These are phyloP conservation scores for Middelhovenomyces tepae DNA, from an alignment of 805 yeast genomes.

Conservation along the genomic window DNA sequence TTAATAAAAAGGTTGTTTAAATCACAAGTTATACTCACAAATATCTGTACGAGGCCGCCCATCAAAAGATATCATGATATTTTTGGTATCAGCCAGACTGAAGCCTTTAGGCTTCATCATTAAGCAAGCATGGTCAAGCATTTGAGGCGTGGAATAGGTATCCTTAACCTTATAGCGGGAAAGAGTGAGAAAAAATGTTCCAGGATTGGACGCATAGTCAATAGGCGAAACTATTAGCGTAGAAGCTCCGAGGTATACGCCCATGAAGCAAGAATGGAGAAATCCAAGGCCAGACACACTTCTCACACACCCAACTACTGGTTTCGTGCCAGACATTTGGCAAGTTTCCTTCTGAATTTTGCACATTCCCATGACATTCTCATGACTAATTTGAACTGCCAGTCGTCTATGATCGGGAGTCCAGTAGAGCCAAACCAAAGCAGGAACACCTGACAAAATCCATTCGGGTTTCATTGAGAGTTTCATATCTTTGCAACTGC, in stretches of 20 bases:
- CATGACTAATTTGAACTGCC: constrained; percentile 49
- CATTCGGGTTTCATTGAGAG: constrained; percentile 18
- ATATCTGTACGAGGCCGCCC: constrained; percentile 63
- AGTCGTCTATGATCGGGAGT: constrained; percentile 62
- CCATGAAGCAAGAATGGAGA: constrained; percentile 72
- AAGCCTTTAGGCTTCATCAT: constrained; percentile 52
- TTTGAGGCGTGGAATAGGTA: constrained; percentile 72
- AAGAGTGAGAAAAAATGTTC: constrained; percentile 56
- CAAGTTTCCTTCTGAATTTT: constrained; percentile 89
- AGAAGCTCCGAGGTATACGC: constrained; percentile 78
- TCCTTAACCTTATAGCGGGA: constrained; percentile 78
- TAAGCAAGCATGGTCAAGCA: constrained; percentile 66
- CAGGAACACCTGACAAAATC: constrained; percentile 36
- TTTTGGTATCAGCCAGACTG: constrained; percentile 55
- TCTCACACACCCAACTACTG: constrained; percentile 79
- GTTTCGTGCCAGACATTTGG: constrained; percentile 59
- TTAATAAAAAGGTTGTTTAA: constrained; percentile 23
- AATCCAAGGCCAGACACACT: constrained; percentile 84
- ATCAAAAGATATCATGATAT: constrained; percentile 74
- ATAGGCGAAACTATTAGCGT: constrained; percentile 74
- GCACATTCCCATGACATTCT: constrained; percentile 64
- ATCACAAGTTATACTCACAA: too few species aligned
- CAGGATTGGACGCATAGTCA: constrained; percentile 68
- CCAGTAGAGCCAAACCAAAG: constrained; percentile 60
- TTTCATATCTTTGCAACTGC: constrained; percentile 20